Base-by-base conservation (phyloP, 1,284 basidiomycete genomes). In the Athelia sp. region DNA sequence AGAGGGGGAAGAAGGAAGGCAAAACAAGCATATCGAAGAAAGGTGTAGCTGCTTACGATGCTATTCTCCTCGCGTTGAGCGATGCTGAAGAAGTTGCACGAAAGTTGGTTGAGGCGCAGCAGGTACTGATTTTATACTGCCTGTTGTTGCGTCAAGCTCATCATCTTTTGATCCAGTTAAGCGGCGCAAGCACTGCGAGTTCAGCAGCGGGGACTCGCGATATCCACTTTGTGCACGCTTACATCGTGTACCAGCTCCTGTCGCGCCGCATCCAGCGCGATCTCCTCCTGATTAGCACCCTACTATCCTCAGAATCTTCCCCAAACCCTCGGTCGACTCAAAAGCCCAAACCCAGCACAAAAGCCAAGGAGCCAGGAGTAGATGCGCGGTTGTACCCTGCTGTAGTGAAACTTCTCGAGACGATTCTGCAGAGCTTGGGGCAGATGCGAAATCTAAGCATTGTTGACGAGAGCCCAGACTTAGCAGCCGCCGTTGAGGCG, bases 251-350 rank as follows among this genome's bases (percentile, higher is more conserved):
- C 66, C 87, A 92, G 51, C 81, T 96, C 15, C 78, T 96, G 40
- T 82, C 89, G 13, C 79, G 86, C 47, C 90, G 94, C 10, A 92
- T 92, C 49, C 84, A 93, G 61, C 84, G 93, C 17, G 94, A 97
- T 62, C 75, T 93, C 2, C 78, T 93, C n/a, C 79, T 97, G 34
- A 76, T 89, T 48, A 80, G 77, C 34, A 81, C 83, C 6, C 73
- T 90, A 2, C 69, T 85, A 31, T 57, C 66, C 26, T 67, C 69
- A 11, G 11, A 34, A 11, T 34, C 32, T 58, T 45, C 65, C 48
- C 54, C 69, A 55, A 57, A 58, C 56, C 43, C 56, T 50, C 48
- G 59, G 46, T 34, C 55, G 60, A 22, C 43, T 56, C 56, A 48
- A 67, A 53, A 59, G 61, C 46, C 56, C 70, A 26, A 58, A 62